These are phyloP conservation scores for Dimargaris cristalligena DNA, from an alignment of 192 early-diverging fungal species.

Conservation along the genomic window DNA sequence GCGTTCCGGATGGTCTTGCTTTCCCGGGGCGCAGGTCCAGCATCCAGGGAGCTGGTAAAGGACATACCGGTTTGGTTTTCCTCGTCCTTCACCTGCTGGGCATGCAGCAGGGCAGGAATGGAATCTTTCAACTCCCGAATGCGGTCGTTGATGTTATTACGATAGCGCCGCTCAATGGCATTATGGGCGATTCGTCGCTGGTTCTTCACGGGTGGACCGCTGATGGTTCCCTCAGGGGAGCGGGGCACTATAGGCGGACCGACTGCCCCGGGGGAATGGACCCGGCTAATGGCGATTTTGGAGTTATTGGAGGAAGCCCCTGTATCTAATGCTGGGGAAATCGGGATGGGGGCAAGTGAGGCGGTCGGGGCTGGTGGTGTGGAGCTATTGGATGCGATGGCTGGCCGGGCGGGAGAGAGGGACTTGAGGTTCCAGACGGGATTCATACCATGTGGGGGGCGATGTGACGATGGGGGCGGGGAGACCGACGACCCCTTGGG, in stretches of 20 bases:
- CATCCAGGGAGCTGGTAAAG: slow-evolving; percentile 12
- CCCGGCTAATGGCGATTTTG: background rate
- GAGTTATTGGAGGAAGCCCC: background rate
- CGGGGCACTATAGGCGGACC: background rate
- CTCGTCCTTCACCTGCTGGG: slow-evolving; percentile 24
- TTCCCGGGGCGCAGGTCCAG: slow-evolving; percentile 11
- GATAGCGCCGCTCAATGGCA: slow-evolving; percentile 83
- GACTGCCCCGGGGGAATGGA: background rate
- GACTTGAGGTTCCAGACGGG: background rate
- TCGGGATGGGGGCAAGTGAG: background rate
- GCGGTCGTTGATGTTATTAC: slow-evolving; percentile 95
- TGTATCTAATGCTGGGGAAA: slow-evolving; percentile 2
- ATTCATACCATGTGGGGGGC: too few species aligned
- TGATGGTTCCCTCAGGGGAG: background rate
- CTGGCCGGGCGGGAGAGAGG: background rate
- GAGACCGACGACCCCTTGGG: background rate
- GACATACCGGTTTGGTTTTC: slow-evolving; percentile 23
- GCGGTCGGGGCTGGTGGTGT: background rate
- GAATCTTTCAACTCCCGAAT: slow-evolving; percentile 72
- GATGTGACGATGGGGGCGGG: background rate
- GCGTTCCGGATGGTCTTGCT: background rate
- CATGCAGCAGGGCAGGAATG: slow-evolving; percentile 61
- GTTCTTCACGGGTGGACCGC: slow-evolving; percentile 17
- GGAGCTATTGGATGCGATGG: too few species aligned
- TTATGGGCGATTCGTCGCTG: slow-evolving; percentile 90